Percentiles rank a stretch among this genome's conserved stretches.
These are phyloP conservation scores for Geosmithia putterillii DNA, from an alignment of 2,329 filamentous ascomycete species.

Conservation along the genomic window DNA sequence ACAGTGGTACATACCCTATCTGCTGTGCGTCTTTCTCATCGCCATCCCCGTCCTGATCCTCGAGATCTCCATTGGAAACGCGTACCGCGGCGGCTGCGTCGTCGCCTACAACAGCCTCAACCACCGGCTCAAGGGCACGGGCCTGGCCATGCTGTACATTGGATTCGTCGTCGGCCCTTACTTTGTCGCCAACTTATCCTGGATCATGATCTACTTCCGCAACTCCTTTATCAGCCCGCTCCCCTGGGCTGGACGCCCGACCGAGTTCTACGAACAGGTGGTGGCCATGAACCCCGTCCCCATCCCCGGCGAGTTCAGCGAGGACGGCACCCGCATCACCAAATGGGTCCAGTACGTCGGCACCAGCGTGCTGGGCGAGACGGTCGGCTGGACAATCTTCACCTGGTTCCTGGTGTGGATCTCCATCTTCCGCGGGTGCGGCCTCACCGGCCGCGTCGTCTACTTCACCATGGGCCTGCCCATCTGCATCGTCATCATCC, in stretches of 20 bases:
- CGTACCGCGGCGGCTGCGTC: conserved; percentile 41
- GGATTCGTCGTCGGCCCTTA: conserved; percentile 43
- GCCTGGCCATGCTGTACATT: conserved; percentile 37
- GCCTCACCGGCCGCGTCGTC: conserved; percentile 43
- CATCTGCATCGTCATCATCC: conserved; percentile 41
- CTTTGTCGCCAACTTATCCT: conserved; percentile 42
- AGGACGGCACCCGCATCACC: conserved; percentile 22
- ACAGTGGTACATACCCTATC: conserved; percentile 48
- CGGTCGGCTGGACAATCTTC: conserved; percentile 44
- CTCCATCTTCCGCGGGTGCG: conserved; percentile 46
- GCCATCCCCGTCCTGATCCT: conserved; percentile 43
- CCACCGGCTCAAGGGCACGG: conserved; percentile 38
- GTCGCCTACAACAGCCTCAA: conserved; percentile 43
- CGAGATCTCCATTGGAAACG: conserved; percentile 59
- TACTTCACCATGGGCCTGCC: conserved; percentile 52
- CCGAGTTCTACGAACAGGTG: conserved; percentile 38
- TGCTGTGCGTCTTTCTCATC: conserved; percentile 40
- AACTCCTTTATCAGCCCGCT: conserved; percentile 41
- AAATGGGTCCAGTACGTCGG: conserved; percentile 34
- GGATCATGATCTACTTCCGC: conserved; percentile 48
- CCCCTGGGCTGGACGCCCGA: conserved; percentile 36
- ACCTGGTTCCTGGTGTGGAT: conserved; percentile 49
- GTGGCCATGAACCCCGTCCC: conserved; percentile 35
- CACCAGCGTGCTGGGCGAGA: conserved; percentile 36
- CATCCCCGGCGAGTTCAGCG: conserved; percentile 22